Evolutionary conservation across 2,329 filamentous ascomycete genomes (phyloP), one percentile per base, ranked within the genome.

Genomic region (Zymoseptoria ardabiliae): DNA sequence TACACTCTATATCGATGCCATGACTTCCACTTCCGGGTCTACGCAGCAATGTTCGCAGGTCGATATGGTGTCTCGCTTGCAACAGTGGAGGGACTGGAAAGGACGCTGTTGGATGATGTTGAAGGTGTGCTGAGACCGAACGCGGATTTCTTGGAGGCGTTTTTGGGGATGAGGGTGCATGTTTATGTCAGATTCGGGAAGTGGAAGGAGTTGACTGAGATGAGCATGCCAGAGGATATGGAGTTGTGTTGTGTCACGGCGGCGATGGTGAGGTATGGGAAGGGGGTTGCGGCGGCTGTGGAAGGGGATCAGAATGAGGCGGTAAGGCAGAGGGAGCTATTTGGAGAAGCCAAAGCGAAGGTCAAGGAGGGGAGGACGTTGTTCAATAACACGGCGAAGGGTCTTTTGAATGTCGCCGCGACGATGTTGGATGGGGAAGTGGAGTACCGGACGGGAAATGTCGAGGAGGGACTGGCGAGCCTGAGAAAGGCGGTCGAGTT

Each of bases 101-200:
- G 73, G 0, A 83, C 83, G 0, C 74, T 91, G 3, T 82, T 88
- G 0, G 83, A 87, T 56, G 80, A 81, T 0, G 72, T 91, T 2
- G 83, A 87, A 56, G 80, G 81, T 0, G 72, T 91, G 2, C 76
- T 92, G 0, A 81, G 82, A 0, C 86, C 87, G 0, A 91, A 92
- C 88, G 87, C 88, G 0, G 87, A 91, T 71, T 91, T 87, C 84
- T 76, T 91, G 0, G 89, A 92, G 72, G 82, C 82, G 1, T 91
- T 90, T 64, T 73, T 88, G 3, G 81, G 82, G 1, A 84, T 90
- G 71, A 81, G 85, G 3, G 76, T 87, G 1, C 89, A 93, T 70
- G 85, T 86, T 0, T 76, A 89, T 17, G 79, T 93, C 51, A 83
- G 89, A 0, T 93, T 92, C 65, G 89, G 89, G 0, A 77, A 76